Base-by-base conservation (phyloP, 2,329 filamentous ascomycete species). In the Monilinia laxa region DNA sequence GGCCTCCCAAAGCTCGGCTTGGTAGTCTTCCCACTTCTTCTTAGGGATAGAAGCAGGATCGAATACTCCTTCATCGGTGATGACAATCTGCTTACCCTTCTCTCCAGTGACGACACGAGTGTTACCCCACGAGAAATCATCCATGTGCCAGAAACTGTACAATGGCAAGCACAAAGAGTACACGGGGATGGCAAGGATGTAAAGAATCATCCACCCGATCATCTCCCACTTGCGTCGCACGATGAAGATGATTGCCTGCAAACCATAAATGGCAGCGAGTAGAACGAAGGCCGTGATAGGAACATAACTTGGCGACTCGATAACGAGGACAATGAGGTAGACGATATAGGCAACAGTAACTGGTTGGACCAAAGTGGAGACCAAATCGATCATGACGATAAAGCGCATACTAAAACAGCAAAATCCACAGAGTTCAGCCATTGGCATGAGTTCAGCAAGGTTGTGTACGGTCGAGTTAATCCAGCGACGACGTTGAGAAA, bases 381-480 rank as follows among this genome's bases (percentile, higher is more conserved):
- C 82, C 73, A 99, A 82, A 79, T 99, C 95, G 72, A 99, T 79
- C 76, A 99, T 96, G 72, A 99, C 93, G 68, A 99, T 86, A 79
- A 99, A 99, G 75, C 95, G 90, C 95, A 99, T 99, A 79, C 91
- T 96, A 84, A 99, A 99, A 81, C 95, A 99, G 84, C 95, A 99
- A 89, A 99, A 99, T 80, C 95, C 95, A 79, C 95, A 99, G 62
- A 99, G 90, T 78, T 98, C 91, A 69, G 90, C 87, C 79, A 99
- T 83, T 7, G 94, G 93, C 70, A 98, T 94, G 69, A 99, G 89
- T 78, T 99, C 95, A 70, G 96, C 91, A 70, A 99, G 84, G 78
- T 99, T 99, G 84, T 99, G 95, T 62, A 99, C 92, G 0, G 95
- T 99, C 66, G 93, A 97, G 83, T 99, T 99, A 80, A 99, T 99